These are phyloP conservation scores for Coemansia sp. DNA, from an alignment of 192 early-diverging fungal species.

Conservation along the genomic window DNA sequence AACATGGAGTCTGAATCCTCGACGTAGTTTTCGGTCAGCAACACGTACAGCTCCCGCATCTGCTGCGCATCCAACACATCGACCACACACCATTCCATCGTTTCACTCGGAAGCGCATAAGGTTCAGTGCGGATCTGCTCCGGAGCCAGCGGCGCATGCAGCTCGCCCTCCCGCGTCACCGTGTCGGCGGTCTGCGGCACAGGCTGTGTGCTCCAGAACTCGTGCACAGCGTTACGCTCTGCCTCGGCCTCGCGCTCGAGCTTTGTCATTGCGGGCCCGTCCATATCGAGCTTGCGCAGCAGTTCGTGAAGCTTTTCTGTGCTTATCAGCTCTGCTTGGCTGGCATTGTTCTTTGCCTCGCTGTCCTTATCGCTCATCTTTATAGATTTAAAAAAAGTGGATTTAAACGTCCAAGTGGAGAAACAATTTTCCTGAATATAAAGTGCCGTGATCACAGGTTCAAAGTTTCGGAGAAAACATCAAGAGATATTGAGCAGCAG, in stretches of 20 bases:
- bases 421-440: neutral
- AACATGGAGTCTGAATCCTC: constrained; percentile 96
- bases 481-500: too few species aligned
- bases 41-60: constrained; percentile 82
- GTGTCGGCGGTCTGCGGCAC: constrained; percentile 80
- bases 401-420: neutral
- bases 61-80: constrained; percentile 75
- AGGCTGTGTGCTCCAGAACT: constrained; percentile 98
- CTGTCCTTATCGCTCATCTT: constrained; percentile 1
- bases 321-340: constrained; percentile 11
- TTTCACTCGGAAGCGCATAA: constrained; percentile 73
- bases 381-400: neutral
- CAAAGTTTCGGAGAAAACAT: too few species aligned
- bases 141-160: constrained; percentile 72
- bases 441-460: too few species aligned
- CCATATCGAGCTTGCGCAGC: constrained; percentile 23
- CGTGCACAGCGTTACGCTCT: constrained; percentile 55
- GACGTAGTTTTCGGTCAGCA: constrained; percentile 93
- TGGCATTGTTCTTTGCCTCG: constrained; percentile 3
- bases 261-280: constrained; percentile 23
- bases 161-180: constrained; percentile 71
- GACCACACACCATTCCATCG: constrained; percentile 86
- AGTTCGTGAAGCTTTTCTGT: constrained; percentile 37
- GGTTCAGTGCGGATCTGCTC: constrained; percentile 82
- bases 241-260: constrained; percentile 43